Evolutionary conservation across 2,329 filamentous ascomycete genomes (phyloP).

Genomic region (Nectriaceae sp.): DNA sequence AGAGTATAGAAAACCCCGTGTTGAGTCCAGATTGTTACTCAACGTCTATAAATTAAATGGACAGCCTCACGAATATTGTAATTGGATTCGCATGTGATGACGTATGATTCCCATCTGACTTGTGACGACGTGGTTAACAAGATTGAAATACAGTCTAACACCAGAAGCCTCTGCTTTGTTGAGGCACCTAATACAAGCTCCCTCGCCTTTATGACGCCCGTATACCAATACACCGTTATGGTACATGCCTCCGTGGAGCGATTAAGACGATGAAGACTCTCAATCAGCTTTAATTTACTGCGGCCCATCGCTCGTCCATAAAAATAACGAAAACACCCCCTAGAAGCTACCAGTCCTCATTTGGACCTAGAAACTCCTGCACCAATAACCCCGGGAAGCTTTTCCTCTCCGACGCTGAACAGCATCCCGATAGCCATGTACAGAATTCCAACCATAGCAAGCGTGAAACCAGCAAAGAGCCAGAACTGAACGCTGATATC

Average conservation of each 20-base stretch:
- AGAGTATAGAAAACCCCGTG: constrained; percentile 18
- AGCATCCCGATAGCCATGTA: constrained; percentile 75
- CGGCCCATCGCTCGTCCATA: constrained; percentile 3
- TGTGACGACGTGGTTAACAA: neutral
- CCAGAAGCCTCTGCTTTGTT: constrained; percentile 24
- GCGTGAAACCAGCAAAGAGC: constrained; percentile 74
- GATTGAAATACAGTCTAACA: constrained; percentile 28
- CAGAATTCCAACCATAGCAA: constrained; percentile 69
- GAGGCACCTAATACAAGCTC: constrained; percentile 30
- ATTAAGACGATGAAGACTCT: constrained; percentile 7
- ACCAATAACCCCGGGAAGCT: constrained; percentile 92
- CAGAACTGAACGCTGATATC: constrained; percentile 90
- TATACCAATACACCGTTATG: constrained; percentile 34
- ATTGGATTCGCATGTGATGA: too few relatives aligned
- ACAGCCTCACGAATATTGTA: too few relatives aligned
- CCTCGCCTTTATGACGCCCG: constrained; percentile 30
- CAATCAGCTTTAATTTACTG: neutral
- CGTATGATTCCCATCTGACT: neutral
- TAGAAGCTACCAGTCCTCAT: too few relatives aligned
- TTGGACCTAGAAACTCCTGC: constrained; percentile 83
- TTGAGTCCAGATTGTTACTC: neutral
- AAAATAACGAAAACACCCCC: neutral
- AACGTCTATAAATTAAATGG: too few relatives aligned
- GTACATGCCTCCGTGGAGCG: constrained; percentile 29
- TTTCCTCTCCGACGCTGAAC: constrained; percentile 81